Base-by-base conservation (phyloP, 2,329 filamentous ascomycete genomes). In the Fusarium keratoplasticum region DNA sequence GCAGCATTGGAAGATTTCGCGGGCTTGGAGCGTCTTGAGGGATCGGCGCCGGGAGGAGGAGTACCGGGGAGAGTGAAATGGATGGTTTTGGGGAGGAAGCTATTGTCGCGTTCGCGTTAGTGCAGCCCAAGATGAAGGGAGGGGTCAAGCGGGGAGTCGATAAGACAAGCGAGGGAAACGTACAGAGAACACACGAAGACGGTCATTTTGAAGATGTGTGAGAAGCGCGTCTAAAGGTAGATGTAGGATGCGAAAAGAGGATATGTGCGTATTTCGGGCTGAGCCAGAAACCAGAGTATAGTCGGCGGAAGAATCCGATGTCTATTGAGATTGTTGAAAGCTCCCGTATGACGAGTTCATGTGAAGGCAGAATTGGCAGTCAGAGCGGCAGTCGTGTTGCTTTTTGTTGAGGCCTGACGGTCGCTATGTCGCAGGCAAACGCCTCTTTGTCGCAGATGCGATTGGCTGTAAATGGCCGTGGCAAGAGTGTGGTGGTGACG, bases 71-170 rank as follows among this genome's bases (percentile, higher is more conserved):
- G 87, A 76, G 92, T 92, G 82, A 98, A 98, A 82, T 97, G 92
- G 79, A 98, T 88, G 44, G 96, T 98, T 82, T 97, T 95, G 36
- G 96, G 96, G 38, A 98, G 89, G 81, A 98, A 98, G 66, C 95
- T 98, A 80, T 74, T 54, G 38, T 40, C 38, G 38, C 38, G 47
- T 70, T 70, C 40, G 61, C 52, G 59, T 78, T 67, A 74, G 71
- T 60, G 14, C 33, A 67, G 60, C 57, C 57, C 63, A 65, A 52
- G 55, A 44, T 47, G 29, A 61, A 62, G 68, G 65, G 63, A 67
- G 67, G 69, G 66, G 61, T 54, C 55, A 55, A 66, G 74, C 57
- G 65, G 71, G 67, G 75, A 66, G 54, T 63, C 50, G 33, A 50
- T 52, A 50, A 69, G 66, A 64, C 36, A 16, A 52, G 31, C 52